Percentiles rank a stretch among this genome's conserved stretches.
Conservation (phyloP, 2,329 filamentous ascomycete species). For the Aspergillus transmontanensis region DNA sequence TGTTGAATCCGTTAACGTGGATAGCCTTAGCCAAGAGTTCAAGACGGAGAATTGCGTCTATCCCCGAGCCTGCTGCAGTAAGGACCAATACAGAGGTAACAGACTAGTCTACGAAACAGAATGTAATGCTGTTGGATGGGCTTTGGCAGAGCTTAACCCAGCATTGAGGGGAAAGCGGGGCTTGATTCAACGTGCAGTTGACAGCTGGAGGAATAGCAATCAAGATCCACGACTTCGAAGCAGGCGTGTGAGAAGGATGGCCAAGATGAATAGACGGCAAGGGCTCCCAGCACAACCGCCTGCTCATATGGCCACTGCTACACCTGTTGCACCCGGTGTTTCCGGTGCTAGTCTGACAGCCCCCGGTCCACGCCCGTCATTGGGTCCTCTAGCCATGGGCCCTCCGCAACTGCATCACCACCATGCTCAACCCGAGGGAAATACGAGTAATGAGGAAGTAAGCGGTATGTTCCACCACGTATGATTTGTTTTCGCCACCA, state of each 20-base stretch:
- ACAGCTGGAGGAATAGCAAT: constrained; percentile 99
- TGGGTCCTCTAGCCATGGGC: constrained; percentile 69
- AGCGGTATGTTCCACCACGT: constrained; percentile 99
- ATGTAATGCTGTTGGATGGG: constrained; percentile 99
- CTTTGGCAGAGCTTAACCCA: constrained; percentile 87
- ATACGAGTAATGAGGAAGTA: constrained; percentile 66
- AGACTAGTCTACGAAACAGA: constrained; percentile 95
- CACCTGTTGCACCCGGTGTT: constrained; percentile 64
- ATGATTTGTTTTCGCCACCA: constrained; percentile 54
- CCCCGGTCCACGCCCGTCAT: constrained; percentile 33
- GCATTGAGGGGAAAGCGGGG: constrained; percentile 90
- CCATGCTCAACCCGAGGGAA: constrained; percentile 70
- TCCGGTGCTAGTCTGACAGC: constrained; percentile 61
- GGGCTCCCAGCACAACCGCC: constrained; percentile 63
- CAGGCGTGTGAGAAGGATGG: constrained; percentile 88
- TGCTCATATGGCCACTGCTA: constrained; percentile 66
- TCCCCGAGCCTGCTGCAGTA: constrained; percentile 88
- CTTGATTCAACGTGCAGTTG: constrained; percentile 92
- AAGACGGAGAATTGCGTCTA: constrained; percentile 99
- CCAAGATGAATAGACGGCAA: constrained; percentile 90
- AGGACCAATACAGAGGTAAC: constrained; percentile 96
- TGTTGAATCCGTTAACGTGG: constrained; percentile 92
- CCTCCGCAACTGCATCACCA: constrained; percentile 72
- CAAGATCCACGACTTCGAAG: constrained; percentile 90
- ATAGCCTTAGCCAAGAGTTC: constrained; percentile 82